Conservation (phyloP, 1,284 basidiomycete genomes). For the Exobasidium rhododendri region DNA sequence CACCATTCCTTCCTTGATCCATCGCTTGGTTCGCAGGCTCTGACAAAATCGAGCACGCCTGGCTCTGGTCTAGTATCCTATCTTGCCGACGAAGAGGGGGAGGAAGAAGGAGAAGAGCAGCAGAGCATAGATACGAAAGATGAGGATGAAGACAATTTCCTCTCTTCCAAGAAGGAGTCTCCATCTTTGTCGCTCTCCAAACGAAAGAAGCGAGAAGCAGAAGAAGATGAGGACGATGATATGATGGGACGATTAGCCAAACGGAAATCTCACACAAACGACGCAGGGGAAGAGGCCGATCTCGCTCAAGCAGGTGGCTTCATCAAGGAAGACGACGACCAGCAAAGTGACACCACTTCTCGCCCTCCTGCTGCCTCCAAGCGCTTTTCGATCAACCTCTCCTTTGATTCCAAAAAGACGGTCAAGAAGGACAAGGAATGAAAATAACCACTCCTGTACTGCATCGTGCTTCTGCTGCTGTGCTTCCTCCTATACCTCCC, state of each 20-base stretch:
- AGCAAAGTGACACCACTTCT: neutral
- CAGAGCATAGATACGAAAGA: neutral
- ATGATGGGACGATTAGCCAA: conserved; percentile 13
- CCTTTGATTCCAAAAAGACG: neutral
- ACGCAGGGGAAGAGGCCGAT: neutral
- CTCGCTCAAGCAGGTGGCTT: neutral
- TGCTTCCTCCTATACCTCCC: no score
- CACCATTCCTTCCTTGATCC: neutral
- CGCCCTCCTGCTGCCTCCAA: neutral
- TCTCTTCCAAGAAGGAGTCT: neutral
- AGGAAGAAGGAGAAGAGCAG: neutral
- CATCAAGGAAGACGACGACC: neutral
- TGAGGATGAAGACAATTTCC: neutral
- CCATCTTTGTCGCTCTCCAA: neutral
- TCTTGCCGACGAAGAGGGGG: conserved; percentile 11
- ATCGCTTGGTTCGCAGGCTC: neutral
- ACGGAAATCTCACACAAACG: neutral
- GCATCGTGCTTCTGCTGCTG: no score
- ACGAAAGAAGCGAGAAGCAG: conserved; percentile 10
- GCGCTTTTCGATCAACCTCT: neutral
- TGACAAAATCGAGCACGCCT: neutral
- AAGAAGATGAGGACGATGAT: conserved; percentile 15
- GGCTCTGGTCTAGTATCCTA: conserved; percentile 6
- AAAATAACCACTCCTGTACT: no score
- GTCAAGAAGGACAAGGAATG: neutral